Percentiles rank a stretch among this genome's conserved stretches.
Conservation (phyloP, 495 filamentous ascomycete species). For the Aeminium ludgeri region DNA sequence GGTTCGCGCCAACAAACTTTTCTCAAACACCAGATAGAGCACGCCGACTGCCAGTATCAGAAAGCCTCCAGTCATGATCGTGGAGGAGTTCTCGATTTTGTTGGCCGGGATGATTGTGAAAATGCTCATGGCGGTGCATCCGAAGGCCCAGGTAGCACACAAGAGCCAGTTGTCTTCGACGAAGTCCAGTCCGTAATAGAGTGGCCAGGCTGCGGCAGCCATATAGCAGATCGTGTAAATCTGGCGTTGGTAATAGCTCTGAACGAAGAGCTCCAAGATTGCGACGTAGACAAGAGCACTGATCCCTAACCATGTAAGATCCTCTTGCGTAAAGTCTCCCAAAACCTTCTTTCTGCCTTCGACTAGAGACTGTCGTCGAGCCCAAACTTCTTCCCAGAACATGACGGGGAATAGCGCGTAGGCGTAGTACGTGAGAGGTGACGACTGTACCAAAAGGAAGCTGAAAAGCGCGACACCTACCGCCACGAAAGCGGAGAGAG, state of each 20-base stretch:
- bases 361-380: slow-evolving; percentile 49
- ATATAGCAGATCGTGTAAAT: slow-evolving; percentile 71
- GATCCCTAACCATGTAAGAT: slow-evolving; percentile 43
- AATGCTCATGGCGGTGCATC: slow-evolving; percentile 66
- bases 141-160: slow-evolving; percentile 54
- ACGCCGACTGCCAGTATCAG: slow-evolving; percentile 68
- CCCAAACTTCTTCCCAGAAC: slow-evolving; percentile 96
- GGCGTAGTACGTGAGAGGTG: slow-evolving; percentile 73
- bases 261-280: slow-evolving; percentile 65
- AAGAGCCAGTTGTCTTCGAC: slow-evolving; percentile 44
- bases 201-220: slow-evolving; percentile 60
- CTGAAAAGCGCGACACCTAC: slow-evolving; percentile 59
- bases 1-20: slow-evolving; percentile 38
- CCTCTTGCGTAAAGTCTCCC: slow-evolving; percentile 28
- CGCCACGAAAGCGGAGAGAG: slow-evolving; percentile 54
- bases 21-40: slow-evolving; percentile 68
- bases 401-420: slow-evolving; percentile 83
- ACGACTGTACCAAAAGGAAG: slow-evolving; percentile 60
- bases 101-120: slow-evolving; percentile 81
- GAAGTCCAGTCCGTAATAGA: slow-evolving; percentile 56
- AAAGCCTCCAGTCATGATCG: slow-evolving; percentile 60
- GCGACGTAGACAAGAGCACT: slow-evolving; percentile 50
- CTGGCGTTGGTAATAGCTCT: slow-evolving; percentile 81
- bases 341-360: slow-evolving; percentile 55
- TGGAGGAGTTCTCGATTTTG: slow-evolving; percentile 58